phyloP scores from a whole-genome alignment of 129 eudicot species.

The Chrysanthemum lavandulifolium region DNA sequence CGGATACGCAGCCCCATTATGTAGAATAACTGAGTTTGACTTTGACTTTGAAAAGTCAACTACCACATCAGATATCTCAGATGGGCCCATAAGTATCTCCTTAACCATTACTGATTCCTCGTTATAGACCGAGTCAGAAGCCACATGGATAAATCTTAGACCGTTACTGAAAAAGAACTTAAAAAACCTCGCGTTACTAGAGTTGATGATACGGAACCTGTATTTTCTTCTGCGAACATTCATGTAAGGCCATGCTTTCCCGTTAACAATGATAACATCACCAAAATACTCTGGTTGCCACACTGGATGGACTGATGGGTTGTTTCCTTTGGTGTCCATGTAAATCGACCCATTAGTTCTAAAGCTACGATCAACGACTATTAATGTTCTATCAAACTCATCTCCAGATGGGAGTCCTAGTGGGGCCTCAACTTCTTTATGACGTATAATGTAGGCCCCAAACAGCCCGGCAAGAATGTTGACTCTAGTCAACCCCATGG shows the following conservation, averaged over 20 bases:
- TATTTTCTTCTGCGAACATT: conserved; percentile 60
- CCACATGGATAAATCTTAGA: conserved; percentile 64
- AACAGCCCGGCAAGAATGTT: conserved; percentile 81
- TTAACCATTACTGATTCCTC: conserved; percentile 41
- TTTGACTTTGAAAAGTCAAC: conserved; percentile 78
- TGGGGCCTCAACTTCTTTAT: conserved; percentile 51
- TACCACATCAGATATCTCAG: conserved; percentile 80
- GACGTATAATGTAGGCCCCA: conserved; percentile 75
- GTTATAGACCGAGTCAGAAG: conserved; percentile 66
- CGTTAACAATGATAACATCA: conserved; percentile 72
- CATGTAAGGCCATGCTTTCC: conserved; percentile 93
- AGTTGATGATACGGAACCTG: conserved; percentile 77
- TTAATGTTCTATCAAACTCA: conserved; percentile 68
- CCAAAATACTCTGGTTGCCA: conserved; percentile 99
- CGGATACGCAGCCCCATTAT: conserved; percentile 71
- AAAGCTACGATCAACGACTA: conserved; percentile 69
- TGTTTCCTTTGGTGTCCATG: conserved; percentile 75
- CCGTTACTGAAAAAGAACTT: conserved; percentile 56
- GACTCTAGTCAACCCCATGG: conserved; percentile 97
- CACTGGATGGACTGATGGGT: conserved; percentile 76
- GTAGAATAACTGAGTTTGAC: conserved; percentile 41
- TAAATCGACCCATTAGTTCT: conserved; percentile 54
- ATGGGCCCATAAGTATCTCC: conserved; percentile 55
- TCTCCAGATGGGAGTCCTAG: conserved; percentile 53
- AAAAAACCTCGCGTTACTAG: conserved; percentile 85